Conservation (phyloP, 2,329 filamentous ascomycete genomes). For the Aspergillus sp. region DNA sequence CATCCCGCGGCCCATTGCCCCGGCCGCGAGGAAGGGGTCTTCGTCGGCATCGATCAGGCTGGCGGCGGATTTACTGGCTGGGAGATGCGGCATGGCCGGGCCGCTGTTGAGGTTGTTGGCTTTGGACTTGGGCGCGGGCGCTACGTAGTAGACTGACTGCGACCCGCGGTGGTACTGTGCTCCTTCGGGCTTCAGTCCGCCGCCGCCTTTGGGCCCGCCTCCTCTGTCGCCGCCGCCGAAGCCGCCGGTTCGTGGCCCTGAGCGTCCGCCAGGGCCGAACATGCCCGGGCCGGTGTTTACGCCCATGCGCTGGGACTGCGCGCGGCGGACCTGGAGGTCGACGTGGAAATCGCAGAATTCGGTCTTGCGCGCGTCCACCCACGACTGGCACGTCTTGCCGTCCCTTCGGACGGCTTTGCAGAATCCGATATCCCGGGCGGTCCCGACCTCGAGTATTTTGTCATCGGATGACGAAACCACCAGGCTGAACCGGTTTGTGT, state of each 20-base stretch:
- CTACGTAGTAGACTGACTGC: conserved; percentile 38
- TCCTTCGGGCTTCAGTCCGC: conserved; percentile 25
- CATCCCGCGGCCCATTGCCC: conserved; percentile 30
- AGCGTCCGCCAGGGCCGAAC: conserved; percentile 31
- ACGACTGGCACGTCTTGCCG: conserved; percentile 66
- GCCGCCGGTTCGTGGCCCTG: conserved; percentile 35
- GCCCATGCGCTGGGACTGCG: conserved; percentile 61
- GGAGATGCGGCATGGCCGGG: conserved; percentile 13
- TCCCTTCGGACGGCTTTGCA: conserved; percentile 81
- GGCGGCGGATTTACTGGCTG: conserved; percentile 26
- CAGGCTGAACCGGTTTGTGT: conserved; percentile 76
- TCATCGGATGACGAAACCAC: conserved; percentile 80
- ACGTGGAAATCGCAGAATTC: conserved; percentile 91
- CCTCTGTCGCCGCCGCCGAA: conserved; percentile 18
- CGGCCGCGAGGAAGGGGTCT: conserved; percentile 34
- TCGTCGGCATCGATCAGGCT: conserved; percentile 33
- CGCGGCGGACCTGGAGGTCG: conserved; percentile 67
- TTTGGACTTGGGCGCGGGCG: conserved; percentile 21
- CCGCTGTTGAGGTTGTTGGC: conserved; percentile 8
- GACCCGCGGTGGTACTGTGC: conserved; percentile 32
- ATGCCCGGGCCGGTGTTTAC: conserved; percentile 60
- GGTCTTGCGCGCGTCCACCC: conserved; percentile 82
- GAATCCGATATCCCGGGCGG: conserved; percentile 73
- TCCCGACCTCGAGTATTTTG: conserved; percentile 80
- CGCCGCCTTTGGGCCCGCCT: conserved; percentile 14